Percentiles rank a stretch among this genome's conserved stretches.
These are phyloP conservation scores for Verticillium isaacii DNA, from an alignment of 2,329 filamentous ascomycete species.

Conservation along the genomic window DNA sequence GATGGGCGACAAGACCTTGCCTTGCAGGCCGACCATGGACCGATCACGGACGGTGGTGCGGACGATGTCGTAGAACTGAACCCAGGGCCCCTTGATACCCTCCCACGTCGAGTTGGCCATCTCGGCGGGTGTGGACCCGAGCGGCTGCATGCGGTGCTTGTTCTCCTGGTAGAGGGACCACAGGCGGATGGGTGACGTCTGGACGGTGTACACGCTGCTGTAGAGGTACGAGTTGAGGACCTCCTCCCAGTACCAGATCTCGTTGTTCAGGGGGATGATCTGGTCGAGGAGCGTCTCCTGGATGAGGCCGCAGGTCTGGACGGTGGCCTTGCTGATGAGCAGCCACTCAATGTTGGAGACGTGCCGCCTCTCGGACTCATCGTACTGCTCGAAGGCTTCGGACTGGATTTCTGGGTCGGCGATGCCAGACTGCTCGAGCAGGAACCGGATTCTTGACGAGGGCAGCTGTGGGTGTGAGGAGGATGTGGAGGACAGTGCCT, in stretches of 20 bases:
- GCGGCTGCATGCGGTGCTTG: constrained; percentile 37
- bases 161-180: constrained; percentile 69
- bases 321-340: constrained; percentile 81
- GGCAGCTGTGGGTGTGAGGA: constrained; percentile 60
- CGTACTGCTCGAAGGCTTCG: constrained; percentile 11
- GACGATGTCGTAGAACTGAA: constrained; percentile 75
- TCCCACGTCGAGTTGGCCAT: constrained; percentile 28
- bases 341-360: constrained; percentile 86
- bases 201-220: constrained; percentile 77
- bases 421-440: constrained; percentile 61
- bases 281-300: constrained; percentile 75
- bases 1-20: constrained; percentile 71
- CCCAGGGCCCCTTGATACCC: constrained; percentile 50
- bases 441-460: constrained; percentile 50
- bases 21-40: constrained; percentile 66
- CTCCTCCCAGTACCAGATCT: constrained; percentile 95
- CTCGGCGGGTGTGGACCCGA: constrained; percentile 19
- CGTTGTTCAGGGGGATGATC: constrained; percentile 76
- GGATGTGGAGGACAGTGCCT: constrained; percentile 65
- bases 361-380: constrained; percentile 40
- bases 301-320: constrained; percentile 83
- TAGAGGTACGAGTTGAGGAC: constrained; percentile 73
- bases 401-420: constrained; percentile 21
- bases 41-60: constrained; percentile 69
- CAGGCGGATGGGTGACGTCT: constrained; percentile 74